Evolutionary conservation across 73 alveolate genomes (phyloP), one percentile per base, ranked within the genome.

Genomic region (Paramecium sexaurelia): DNA sequence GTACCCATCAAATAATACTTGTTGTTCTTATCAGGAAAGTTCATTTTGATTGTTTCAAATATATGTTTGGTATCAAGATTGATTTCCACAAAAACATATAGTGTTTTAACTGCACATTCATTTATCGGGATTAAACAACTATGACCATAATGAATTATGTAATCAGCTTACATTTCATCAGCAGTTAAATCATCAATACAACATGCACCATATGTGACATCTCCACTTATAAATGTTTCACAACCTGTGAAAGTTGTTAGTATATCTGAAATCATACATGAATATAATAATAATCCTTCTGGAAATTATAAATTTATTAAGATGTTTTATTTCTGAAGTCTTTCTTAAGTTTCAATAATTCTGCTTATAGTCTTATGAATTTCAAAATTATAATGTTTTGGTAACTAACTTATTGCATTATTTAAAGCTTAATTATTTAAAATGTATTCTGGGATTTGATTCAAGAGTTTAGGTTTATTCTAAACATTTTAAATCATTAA

Each of bases 181-280:
- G 99, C 98, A 3, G 98, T 99, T 47, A 98, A 92, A 94, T 99
- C 99, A 93, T 98, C 99, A 27, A 99, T 96, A 92, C 99, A 99
- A 90, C 99, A 99, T 11, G 99, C 99, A 3, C 99, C 99, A 93
- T 97, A 99, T 7, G 99, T 98, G 5, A 98, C 99, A 90, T 99
- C 99, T 6, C 99, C 99, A 94, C 98, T 92, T 35, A 99, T 98
- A 55, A 98, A 55, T 85, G 93, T 84, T 92, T 95, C 92, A 51
- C 95, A 87, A 24, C 94, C 94, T 5, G 92, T 96, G 75, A 98
- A 97, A 6, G 92, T 84, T n/a, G 95, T 43, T 27, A 95, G 87
- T 7, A 97, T 94, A 91, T 97, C 99, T 17, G 98, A 85, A 19
- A 97, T 92, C 82, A 96, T 75, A 41, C 96, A 82, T 47, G 98